Conservation (phyloP, 1,284 basidiomycete genomes). For the Puccinia polysora region DNA sequence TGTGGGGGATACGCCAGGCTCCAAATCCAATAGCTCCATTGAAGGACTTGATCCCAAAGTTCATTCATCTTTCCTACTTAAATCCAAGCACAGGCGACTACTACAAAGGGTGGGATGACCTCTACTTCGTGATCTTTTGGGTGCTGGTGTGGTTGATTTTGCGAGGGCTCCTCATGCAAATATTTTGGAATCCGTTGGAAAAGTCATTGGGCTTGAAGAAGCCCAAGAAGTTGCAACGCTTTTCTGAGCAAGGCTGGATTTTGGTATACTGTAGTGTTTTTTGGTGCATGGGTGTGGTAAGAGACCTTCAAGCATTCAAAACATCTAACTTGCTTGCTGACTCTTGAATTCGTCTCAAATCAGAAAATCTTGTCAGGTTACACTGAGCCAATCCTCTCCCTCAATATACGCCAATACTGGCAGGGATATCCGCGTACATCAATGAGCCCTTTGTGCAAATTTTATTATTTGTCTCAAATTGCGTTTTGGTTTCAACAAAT, state of each 20-base stretch:
- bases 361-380: slow-evolving; percentile 35
- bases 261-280: slow-evolving; percentile 22
- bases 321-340: background rate
- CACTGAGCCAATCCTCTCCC: slow-evolving; percentile 35
- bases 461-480: slow-evolving; percentile 52
- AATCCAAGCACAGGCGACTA: slow-evolving; percentile 29
- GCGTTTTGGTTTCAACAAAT: slow-evolving; percentile 53
- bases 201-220: background rate
- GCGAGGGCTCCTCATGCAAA: slow-evolving; percentile 24
- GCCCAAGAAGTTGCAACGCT: slow-evolving; percentile 22
- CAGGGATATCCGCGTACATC: slow-evolving; percentile 48
- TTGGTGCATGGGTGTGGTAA: slow-evolving; percentile 37
- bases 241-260: slow-evolving; percentile 43
- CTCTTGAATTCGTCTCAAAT: background rate
- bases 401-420: slow-evolving; percentile 43
- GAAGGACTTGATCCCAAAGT: slow-evolving; percentile 17
- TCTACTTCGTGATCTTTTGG: slow-evolving; percentile 39
- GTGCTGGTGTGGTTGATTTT: slow-evolving; percentile 34
- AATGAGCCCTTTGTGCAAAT: slow-evolving; percentile 49
- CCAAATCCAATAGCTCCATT: slow-evolving; percentile 18
- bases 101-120: slow-evolving; percentile 35
- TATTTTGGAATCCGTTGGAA: slow-evolving; percentile 31
- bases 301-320: background rate
- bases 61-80: slow-evolving; percentile 38
- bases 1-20: slow-evolving; percentile 9